Conservation (phyloP, 140 eudicot genomes). For the Ambrosia hybrid region DNA sequence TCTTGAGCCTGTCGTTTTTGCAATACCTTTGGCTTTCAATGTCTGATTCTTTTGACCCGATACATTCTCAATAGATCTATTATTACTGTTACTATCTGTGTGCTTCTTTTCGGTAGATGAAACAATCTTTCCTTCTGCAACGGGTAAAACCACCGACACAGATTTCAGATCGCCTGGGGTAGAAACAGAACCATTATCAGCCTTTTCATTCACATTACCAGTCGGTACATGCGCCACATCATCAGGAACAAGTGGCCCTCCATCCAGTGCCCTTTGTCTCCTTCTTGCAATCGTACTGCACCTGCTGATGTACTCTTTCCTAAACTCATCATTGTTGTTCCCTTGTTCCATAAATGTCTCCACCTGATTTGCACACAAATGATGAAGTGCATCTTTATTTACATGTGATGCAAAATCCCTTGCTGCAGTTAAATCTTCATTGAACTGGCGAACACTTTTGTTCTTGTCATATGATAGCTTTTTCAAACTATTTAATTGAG, state of each 20-base stretch:
- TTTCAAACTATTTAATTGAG: too few relatives aligned
- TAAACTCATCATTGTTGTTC: too few relatives aligned
- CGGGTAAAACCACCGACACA: slow-evolving; percentile 19
- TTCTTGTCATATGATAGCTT: slow-evolving; percentile 31
- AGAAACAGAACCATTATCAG: background rate
- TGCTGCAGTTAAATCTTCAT: slow-evolving; percentile 57
- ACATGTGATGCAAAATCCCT: slow-evolving; percentile 47
- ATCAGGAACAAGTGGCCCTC: too few relatives aligned
- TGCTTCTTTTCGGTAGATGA: slow-evolving; percentile 11
- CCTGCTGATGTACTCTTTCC: too few relatives aligned
- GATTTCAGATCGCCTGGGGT: too few relatives aligned
- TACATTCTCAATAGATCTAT: too few relatives aligned
- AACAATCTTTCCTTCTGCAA: slow-evolving; percentile 35
- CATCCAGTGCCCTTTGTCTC: too few relatives aligned
- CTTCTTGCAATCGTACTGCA: too few relatives aligned
- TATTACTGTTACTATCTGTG: too few relatives aligned
- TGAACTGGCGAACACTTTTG: slow-evolving; percentile 47
- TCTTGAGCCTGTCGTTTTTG: slow-evolving; percentile 16
- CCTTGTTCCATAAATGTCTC: too few relatives aligned
- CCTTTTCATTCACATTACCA: too few relatives aligned
- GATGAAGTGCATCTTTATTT: slow-evolving; percentile 58
- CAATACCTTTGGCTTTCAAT: slow-evolving; percentile 27
- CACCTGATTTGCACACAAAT: slow-evolving; percentile 66
- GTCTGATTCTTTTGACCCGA: slow-evolving; percentile 29
- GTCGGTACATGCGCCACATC: too few relatives aligned